Evolutionary conservation across 805 yeast species (phyloP).

Genomic region (Metschnikowia vanudenii): DNA sequence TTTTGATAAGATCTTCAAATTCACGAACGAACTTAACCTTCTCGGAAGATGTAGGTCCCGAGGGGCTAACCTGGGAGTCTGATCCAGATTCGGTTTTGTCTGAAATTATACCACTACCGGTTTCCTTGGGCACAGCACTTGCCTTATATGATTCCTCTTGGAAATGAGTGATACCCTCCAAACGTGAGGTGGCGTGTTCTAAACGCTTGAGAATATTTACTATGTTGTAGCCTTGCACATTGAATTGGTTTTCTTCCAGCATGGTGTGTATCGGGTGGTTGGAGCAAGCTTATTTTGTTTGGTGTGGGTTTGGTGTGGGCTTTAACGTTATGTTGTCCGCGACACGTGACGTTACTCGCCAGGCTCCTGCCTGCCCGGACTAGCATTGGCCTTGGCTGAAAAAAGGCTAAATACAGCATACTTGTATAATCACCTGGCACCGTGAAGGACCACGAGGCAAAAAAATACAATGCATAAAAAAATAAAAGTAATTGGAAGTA

Average conservation of each 20-base stretch:
- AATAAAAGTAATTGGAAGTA: too few species aligned
- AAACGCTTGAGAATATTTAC: constrained; percentile 70
- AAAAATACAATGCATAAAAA: too few species aligned
- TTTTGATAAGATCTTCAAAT: constrained; percentile 54
- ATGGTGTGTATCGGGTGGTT: constrained; percentile 22
- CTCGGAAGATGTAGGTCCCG: constrained; percentile 20
- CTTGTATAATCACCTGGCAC: too few species aligned
- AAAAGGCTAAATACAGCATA: too few species aligned
- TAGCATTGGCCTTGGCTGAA: neutral
- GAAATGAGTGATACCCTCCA: constrained; percentile 81
- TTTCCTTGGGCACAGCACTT: constrained; percentile 6
- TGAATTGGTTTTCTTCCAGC: constrained; percentile 44
- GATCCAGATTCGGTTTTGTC: neutral
- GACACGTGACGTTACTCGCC: constrained; percentile 7
- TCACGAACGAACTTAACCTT: constrained; percentile 47
- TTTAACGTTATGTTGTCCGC: neutral
- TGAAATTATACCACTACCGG: neutral
- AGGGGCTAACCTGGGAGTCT: neutral
- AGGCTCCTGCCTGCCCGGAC: neutral
- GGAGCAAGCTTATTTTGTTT: constrained; percentile 5
- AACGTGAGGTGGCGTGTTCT: constrained; percentile 90
- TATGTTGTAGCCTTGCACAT: constrained; percentile 80
- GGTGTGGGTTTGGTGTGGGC: neutral
- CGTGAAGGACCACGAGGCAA: too few species aligned
- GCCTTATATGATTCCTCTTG: constrained; percentile 57